Conservation (phyloP, 345 rosid species). For the Gossypium australe region DNA sequence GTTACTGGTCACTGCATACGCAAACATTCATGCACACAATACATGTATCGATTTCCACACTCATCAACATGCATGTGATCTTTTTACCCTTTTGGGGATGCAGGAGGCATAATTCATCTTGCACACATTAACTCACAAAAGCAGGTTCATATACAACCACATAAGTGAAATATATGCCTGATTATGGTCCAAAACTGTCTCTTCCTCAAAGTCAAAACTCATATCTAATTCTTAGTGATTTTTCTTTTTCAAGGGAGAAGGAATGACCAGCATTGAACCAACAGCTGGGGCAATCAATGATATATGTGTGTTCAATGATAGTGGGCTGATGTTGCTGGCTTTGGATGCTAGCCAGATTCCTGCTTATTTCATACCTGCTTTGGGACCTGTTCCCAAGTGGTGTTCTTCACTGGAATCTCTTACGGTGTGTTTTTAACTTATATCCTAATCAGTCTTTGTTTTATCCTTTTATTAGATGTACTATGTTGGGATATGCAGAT, state of each 20-base stretch:
- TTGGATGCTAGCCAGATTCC: slow-evolving; percentile 84
- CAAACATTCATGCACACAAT: background rate
- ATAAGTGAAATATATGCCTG: background rate
- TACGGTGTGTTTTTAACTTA: slow-evolving; percentile 46
- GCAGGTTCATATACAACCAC: background rate
- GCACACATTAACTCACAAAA: background rate
- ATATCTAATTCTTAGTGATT: slow-evolving; percentile 6
- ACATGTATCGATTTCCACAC: background rate
- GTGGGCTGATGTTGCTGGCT: slow-evolving; percentile 86
- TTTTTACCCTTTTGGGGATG: background rate
- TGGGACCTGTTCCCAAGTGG: slow-evolving; percentile 98
- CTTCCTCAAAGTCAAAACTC: background rate
- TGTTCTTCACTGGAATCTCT: slow-evolving; percentile 68
- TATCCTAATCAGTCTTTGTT: slow-evolving; percentile 1
- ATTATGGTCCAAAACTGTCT: background rate
- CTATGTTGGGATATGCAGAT: slow-evolving; percentile 6
- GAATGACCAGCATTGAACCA: slow-evolving; percentile 91
- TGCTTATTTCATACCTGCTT: slow-evolving; percentile 80
- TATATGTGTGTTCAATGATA: slow-evolving; percentile 71
- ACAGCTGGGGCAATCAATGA: slow-evolving; percentile 80
- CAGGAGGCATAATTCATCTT: background rate
- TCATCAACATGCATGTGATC: background rate
- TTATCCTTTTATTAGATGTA: background rate
- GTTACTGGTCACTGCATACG: background rate
- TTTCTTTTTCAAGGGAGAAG: slow-evolving; percentile 58